phyloP scores from a whole-genome alignment of 2,329 filamentous ascomycete species.

The Pestalotiopsis sp. region DNA sequence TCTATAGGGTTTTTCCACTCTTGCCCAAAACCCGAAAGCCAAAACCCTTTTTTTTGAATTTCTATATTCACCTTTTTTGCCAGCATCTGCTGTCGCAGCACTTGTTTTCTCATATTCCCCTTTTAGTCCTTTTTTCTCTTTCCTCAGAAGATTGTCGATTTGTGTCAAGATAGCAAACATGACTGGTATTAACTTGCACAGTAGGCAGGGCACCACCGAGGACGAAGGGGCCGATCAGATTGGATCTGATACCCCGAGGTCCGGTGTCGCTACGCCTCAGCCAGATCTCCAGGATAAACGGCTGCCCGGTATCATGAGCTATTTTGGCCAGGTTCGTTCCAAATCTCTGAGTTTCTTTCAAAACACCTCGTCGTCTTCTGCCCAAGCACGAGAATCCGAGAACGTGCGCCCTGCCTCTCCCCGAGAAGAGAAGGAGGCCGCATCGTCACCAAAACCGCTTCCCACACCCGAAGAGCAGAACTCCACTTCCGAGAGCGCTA shows the following conservation, averaged over 20 bases:
- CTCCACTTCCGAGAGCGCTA: constrained; percentile 22
- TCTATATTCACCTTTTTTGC: constrained; percentile 16
- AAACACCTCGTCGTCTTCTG: constrained; percentile 38
- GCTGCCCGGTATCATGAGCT: constrained; percentile 93
- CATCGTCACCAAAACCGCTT: constrained; percentile 21
- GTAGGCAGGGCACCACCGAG: constrained; percentile 59
- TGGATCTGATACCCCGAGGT: constrained; percentile 84
- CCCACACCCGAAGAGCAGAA: constrained; percentile 25
- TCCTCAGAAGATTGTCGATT: not conserved
- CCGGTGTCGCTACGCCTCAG: constrained; percentile 88
- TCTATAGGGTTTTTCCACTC: not conserved
- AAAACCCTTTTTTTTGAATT: not conserved
- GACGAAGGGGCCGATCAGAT: constrained; percentile 77
- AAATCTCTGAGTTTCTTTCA: constrained; percentile 62
- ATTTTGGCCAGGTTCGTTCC: constrained; percentile 99
- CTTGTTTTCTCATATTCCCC: constrained; percentile 7
- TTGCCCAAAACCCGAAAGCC: not conserved
- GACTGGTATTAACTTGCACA: constrained; percentile 51
- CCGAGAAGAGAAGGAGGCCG: constrained; percentile 32
- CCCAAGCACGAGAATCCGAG: constrained; percentile 40
- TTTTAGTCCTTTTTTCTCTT: not conserved
- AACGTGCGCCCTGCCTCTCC: constrained; percentile 34
- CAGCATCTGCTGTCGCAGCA: constrained; percentile 14
- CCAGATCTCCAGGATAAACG: constrained; percentile 94
- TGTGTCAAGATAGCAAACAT: constrained; percentile 25